phyloP scores from a whole-genome alignment of 164 flowering plant species.

The Platanus orientalis region DNA sequence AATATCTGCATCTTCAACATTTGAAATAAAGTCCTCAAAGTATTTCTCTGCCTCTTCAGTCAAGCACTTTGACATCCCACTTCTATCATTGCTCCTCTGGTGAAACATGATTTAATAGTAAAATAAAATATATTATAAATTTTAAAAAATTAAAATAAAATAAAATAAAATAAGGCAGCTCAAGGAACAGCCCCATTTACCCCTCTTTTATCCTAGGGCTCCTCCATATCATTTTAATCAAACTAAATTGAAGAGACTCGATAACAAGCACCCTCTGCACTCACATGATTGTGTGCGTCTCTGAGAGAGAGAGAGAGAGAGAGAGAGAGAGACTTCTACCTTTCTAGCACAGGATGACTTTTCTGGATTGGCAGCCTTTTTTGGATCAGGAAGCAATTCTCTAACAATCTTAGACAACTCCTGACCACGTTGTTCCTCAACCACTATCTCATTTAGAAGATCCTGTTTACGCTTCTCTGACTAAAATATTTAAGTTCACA shows the following conservation, averaged over 20 bases:
- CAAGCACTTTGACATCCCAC: conserved; percentile 57
- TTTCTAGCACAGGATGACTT: conserved; percentile 50
- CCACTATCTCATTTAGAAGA: conserved; percentile 51
- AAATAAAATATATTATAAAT: no score
- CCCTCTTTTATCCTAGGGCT: neutral
- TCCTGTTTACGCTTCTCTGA: conserved; percentile 77
- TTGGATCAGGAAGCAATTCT: conserved; percentile 54
- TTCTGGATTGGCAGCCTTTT: conserved; percentile 25
- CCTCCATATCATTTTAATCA: no score
- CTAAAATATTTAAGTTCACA: conserved; percentile 24
- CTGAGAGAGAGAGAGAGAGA: neutral
- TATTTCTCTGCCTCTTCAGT: conserved; percentile 88
- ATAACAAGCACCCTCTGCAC: neutral
- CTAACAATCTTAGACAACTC: conserved; percentile 62
- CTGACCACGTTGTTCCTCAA: conserved; percentile 64
- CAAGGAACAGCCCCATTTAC: neutral
- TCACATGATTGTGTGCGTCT: neutral
- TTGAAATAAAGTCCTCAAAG: conserved; percentile 83
- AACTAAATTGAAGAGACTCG: neutral
- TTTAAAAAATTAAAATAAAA: no score
- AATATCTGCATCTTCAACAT: conserved; percentile 92
- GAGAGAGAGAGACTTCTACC: conserved; percentile 32
- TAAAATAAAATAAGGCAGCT: neutral
- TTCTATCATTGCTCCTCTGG: conserved; percentile 76
- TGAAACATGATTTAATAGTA: no score